Evolutionary conservation across 2,329 filamentous ascomycete species (phyloP).

Genomic region (Ophiostoma sp.): DNA sequence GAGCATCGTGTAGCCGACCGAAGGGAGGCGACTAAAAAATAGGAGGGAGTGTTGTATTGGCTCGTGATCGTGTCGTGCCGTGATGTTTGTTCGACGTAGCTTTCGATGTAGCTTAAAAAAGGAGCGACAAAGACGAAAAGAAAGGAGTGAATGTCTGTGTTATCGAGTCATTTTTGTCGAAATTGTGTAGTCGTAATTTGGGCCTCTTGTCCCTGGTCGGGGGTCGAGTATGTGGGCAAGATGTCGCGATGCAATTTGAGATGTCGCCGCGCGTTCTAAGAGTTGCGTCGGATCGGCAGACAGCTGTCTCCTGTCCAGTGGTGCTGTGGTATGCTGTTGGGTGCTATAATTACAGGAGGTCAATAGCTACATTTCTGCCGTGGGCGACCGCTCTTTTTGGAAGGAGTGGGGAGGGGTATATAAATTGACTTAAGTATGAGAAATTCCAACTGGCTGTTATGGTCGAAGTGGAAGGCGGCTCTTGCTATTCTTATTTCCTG

Average conservation of each 20-base stretch:
- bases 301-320: background rate
- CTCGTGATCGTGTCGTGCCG: background rate
- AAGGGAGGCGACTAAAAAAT: background rate
- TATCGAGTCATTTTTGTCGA: constrained; percentile 19
- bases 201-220: background rate
- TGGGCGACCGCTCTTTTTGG: background rate
- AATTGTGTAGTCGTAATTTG: background rate
- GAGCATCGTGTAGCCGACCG: constrained; percentile 52
- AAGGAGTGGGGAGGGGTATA: background rate
- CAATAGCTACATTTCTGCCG: background rate
- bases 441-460: constrained; percentile 29
- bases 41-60: background rate
- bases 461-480: constrained; percentile 32
- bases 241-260: background rate
- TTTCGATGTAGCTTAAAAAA: background rate
- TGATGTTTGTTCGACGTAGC: background rate
- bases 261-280: background rate
- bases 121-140: background rate
- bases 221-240: background rate
- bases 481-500: constrained; percentile 50
- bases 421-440: background rate
- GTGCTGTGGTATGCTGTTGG: background rate
- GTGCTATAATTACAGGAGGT: background rate
- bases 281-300: background rate
- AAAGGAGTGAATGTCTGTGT: constrained; percentile 9